Evolutionary conservation across 2,329 filamentous ascomycete genomes (phyloP).

Genomic region (Colletotrichum trifolii): DNA sequence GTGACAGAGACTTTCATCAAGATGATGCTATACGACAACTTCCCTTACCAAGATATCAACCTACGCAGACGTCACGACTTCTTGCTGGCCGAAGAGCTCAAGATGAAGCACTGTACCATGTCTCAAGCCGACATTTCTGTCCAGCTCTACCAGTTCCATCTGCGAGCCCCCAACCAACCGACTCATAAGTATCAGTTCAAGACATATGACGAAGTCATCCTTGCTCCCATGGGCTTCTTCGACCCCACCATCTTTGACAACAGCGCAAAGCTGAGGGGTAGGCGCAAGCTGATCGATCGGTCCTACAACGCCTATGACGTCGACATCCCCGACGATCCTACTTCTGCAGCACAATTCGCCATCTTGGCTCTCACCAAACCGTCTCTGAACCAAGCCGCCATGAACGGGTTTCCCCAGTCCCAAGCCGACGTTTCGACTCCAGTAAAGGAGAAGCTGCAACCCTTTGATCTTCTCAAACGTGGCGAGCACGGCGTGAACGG

Average conservation of each 20-base stretch:
- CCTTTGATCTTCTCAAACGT: constrained; percentile 73
- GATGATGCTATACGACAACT: constrained; percentile 97
- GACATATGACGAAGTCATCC: constrained; percentile 93
- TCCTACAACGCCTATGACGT: constrained; percentile 96
- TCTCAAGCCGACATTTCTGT: constrained; percentile 90
- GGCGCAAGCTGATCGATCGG: constrained; percentile 83
- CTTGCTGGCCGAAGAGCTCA: constrained; percentile 92
- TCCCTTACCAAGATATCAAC: constrained; percentile 96
- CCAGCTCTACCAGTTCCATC: constrained; percentile 88
- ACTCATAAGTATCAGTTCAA: constrained; percentile 96
- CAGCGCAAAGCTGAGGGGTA: constrained; percentile 79
- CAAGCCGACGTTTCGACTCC: constrained; percentile 66
- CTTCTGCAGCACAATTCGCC: constrained; percentile 83
- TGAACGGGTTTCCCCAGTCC: constrained; percentile 56
- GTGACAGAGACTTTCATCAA: constrained; percentile 95
- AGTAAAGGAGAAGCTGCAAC: constrained; percentile 71
- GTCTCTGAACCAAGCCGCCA: constrained; percentile 58
- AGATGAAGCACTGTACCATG: constrained; percentile 92
- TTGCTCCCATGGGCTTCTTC: constrained; percentile 96
- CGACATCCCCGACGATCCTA: constrained; percentile 86
- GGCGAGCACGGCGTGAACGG: constrained; percentile 78
- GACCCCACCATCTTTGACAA: constrained; percentile 90
- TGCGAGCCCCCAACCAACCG: constrained; percentile 87
- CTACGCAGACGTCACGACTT: constrained; percentile 91
- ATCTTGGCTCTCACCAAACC: constrained; percentile 71